Conservation (phyloP, 2,329 filamentous ascomycete genomes). For the Penicillium sp. region DNA sequence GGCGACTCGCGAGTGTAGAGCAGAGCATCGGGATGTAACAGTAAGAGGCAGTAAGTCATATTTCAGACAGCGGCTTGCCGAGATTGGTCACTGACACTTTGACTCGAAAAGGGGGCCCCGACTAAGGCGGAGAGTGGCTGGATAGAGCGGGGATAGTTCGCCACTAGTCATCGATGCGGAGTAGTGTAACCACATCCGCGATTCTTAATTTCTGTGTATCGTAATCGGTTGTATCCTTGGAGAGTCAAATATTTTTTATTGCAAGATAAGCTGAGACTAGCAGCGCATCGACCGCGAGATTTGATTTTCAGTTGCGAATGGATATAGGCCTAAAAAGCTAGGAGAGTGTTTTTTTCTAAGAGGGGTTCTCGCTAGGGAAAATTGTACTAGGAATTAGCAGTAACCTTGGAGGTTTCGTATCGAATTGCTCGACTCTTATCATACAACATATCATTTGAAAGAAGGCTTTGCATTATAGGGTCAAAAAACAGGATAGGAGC, state of each 20-base stretch:
- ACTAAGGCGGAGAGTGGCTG: neutral
- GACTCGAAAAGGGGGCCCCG: neutral
- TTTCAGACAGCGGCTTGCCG: neutral
- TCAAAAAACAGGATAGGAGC: too few species aligned
- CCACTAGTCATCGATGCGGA: neutral
- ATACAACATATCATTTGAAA: neutral
- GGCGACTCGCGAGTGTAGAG: neutral
- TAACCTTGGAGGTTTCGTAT: neutral
- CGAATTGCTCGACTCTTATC: neutral
- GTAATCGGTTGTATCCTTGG: neutral
- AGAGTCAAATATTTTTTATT: too few species aligned
- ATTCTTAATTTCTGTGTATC: neutral
- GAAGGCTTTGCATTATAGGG: neutral
- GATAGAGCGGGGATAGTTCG: neutral
- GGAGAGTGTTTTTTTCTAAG: too few species aligned
- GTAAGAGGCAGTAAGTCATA: neutral
- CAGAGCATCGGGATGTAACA: neutral
- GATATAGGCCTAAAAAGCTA: too few species aligned
- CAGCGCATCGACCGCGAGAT: too few species aligned
- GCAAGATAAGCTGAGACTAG: too few species aligned
- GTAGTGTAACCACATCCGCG: neutral
- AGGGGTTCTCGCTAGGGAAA: too few species aligned
- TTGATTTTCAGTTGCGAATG: too few species aligned
- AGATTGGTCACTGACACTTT: neutral
- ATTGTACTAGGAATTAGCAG: neutral